Conservation (phyloP, 2,329 filamentous ascomycete genomes). For the Fusarium sp. region DNA sequence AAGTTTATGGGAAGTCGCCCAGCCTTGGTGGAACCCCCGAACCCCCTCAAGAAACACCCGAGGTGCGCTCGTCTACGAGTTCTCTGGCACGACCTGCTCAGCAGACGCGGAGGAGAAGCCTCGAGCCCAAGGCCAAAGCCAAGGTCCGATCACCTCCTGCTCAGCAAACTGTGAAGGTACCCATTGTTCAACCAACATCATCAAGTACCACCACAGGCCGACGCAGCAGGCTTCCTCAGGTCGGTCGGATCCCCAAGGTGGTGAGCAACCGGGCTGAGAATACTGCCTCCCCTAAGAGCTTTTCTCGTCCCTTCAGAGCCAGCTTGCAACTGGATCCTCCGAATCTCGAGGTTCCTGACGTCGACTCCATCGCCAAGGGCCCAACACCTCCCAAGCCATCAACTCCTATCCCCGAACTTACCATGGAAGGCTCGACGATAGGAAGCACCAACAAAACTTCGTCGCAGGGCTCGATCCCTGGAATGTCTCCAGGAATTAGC, state of each 20-base stretch:
- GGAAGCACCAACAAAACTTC: slow-evolving; percentile 49
- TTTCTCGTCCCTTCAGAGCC: slow-evolving; percentile 82
- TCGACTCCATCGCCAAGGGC: slow-evolving; percentile 61
- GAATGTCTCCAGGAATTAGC: slow-evolving; percentile 47
- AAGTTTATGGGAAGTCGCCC: slow-evolving; percentile 48
- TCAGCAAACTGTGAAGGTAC: slow-evolving; percentile 14
- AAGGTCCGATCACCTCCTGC: slow-evolving; percentile 18
- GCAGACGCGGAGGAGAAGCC: background rate
- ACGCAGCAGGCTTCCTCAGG: slow-evolving; percentile 77
- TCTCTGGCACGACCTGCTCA: slow-evolving; percentile 17
- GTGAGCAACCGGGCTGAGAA: slow-evolving; percentile 75
- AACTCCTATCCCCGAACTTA: slow-evolving; percentile 53
- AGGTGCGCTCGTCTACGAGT: slow-evolving; percentile 24
- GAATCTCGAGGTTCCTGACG: slow-evolving; percentile 46
- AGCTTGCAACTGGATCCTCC: slow-evolving; percentile 56
- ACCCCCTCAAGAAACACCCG: slow-evolving; percentile 22
- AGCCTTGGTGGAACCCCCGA: slow-evolving; percentile 30
- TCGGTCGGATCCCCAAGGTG: slow-evolving; percentile 88
- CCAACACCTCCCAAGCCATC: slow-evolving; percentile 58
- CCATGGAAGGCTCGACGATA: slow-evolving; percentile 50
- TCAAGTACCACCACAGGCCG: slow-evolving; percentile 27
- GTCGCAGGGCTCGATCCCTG: slow-evolving; percentile 47
- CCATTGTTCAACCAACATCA: slow-evolving; percentile 5
- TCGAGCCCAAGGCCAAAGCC: slow-evolving; percentile 13
- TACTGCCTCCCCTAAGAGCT: slow-evolving; percentile 77